Conservation (phyloP, 352 stramenopile species). For the Blastocystis sp. region DNA sequence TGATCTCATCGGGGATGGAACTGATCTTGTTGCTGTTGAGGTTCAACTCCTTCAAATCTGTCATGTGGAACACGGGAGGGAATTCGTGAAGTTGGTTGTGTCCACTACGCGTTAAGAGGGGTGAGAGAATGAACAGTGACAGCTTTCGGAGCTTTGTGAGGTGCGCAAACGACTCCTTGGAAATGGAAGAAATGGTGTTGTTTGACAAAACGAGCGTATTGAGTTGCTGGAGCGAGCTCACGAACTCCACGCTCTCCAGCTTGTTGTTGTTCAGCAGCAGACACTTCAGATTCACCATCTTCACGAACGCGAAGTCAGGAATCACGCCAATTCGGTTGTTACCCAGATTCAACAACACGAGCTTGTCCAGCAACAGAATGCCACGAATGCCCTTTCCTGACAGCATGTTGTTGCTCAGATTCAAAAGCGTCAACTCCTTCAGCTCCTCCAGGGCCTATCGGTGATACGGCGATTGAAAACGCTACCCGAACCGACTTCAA, state of each 20-base stretch:
- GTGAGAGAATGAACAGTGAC: neutral
- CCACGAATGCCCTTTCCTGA: conserved; percentile 71
- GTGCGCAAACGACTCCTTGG: conserved; percentile 7
- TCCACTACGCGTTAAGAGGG: conserved; percentile 6
- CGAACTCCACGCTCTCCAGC: conserved; percentile 41
- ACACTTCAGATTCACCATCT: conserved; percentile 56
- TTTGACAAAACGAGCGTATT: conserved; percentile 60
- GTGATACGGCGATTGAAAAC: neutral
- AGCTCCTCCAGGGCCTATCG: conserved; percentile 22
- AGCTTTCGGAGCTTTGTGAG: conserved; percentile 38
- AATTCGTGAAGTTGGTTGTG: conserved; percentile 57
- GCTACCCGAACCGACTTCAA: conserved; percentile 54
- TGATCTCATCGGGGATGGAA: conserved; percentile 59
- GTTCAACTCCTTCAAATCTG: conserved; percentile 60
- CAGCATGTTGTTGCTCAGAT: conserved; percentile 45
- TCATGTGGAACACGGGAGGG: conserved; percentile 39
- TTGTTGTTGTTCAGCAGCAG: conserved; percentile 67
- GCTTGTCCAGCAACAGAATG: conserved; percentile 46
- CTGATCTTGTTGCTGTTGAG: conserved; percentile 61
- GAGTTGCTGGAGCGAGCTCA: conserved; percentile 19
- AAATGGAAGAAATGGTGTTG: conserved; percentile 62
- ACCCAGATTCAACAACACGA: conserved; percentile 61
- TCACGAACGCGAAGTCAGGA: conserved; percentile 62
- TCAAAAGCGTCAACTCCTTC: conserved; percentile 41
- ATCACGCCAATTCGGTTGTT: conserved; percentile 64